Conservation (phyloP, 2,329 filamentous ascomycete genomes). For the Stagonosporopsis rhizophila region DNA sequence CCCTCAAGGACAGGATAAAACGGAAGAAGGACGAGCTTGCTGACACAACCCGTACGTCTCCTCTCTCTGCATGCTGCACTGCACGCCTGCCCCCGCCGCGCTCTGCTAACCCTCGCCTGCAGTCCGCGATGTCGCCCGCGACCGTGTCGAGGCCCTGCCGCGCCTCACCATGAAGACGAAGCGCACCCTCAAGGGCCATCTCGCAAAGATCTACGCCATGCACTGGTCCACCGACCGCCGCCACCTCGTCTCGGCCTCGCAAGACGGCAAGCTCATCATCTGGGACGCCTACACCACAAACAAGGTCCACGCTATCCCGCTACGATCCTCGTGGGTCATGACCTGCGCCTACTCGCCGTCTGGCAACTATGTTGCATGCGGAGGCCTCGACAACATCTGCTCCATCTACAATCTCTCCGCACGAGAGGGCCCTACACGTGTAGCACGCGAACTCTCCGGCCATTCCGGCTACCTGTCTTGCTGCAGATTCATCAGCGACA, state of each 20-base stretch:
- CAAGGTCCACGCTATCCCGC: constrained; percentile 97
- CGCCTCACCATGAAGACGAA: constrained; percentile 97
- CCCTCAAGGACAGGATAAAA: constrained; percentile 98
- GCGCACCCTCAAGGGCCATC: constrained; percentile 94
- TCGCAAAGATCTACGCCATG: constrained; percentile 99
- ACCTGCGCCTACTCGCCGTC: constrained; percentile 98
- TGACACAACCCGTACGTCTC: constrained; percentile 88
- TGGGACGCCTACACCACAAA: constrained; percentile 99
- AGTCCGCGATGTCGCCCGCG: constrained; percentile 93
- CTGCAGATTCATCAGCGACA: constrained; percentile 98
- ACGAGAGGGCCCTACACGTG: constrained; percentile 94
- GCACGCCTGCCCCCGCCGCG: neutral
- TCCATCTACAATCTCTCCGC: constrained; percentile 99
- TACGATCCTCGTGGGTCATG: constrained; percentile 99
- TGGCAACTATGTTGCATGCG: constrained; percentile 97
- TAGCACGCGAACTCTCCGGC: constrained; percentile 92
- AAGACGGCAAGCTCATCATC: constrained; percentile 99
- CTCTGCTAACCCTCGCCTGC: constrained; percentile 39
- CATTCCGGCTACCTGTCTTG: constrained; percentile 97
- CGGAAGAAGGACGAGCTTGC: constrained; percentile 99
- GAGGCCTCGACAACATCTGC: constrained; percentile 99
- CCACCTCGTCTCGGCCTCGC: constrained; percentile 95
- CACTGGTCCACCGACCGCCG: constrained; percentile 99
- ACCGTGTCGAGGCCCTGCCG: constrained; percentile 89
- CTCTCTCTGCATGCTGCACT: constrained; percentile 1